phyloP scores from a whole-genome alignment of 1,284 basidiomycete species.

The Cerrena zonata region DNA sequence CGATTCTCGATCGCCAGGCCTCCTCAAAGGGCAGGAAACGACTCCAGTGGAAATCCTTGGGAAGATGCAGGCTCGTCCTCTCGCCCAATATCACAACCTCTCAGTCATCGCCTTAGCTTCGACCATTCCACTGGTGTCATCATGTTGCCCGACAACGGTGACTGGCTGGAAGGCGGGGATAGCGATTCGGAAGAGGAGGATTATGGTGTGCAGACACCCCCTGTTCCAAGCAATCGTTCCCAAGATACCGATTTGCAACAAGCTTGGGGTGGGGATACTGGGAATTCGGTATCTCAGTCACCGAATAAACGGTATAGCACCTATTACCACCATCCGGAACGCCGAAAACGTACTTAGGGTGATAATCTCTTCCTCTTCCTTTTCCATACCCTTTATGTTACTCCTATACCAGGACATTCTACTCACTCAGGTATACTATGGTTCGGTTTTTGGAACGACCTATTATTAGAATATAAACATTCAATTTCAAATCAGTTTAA shows the following conservation, averaged over 20 bases:
- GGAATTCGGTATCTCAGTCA: constrained; percentile 19
- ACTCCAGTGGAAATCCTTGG: constrained; percentile 47
- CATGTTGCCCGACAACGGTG: constrained; percentile 71
- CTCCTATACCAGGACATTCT: neutral
- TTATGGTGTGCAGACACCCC: constrained; percentile 15
- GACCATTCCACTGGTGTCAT: constrained; percentile 80
- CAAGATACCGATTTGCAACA: constrained; percentile 9
- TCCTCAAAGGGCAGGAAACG: constrained; percentile 12
- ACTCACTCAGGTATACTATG: neutral
- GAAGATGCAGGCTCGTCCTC: constrained; percentile 33
- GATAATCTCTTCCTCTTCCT: neutral
- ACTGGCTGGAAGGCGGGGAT: constrained; percentile 54
- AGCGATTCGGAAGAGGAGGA: constrained; percentile 37
- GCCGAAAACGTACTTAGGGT: constrained; percentile 17
- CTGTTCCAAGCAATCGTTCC: constrained; percentile 1
- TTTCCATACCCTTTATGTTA: neutral
- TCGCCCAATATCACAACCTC: constrained; percentile 17
- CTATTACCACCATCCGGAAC: constrained; percentile 72
- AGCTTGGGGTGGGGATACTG: constrained; percentile 10
- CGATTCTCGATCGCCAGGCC: constrained; percentile 47
- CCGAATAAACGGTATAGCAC: constrained; percentile 49
- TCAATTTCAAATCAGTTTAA: too few species aligned
- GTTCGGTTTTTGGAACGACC: neutral
- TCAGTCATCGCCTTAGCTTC: constrained; percentile 65
- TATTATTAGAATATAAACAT: too few species aligned